These are phyloP conservation scores for Schizochytrium sp. DNA, from an alignment of 108 stramenopile species.

Conservation along the genomic window DNA sequence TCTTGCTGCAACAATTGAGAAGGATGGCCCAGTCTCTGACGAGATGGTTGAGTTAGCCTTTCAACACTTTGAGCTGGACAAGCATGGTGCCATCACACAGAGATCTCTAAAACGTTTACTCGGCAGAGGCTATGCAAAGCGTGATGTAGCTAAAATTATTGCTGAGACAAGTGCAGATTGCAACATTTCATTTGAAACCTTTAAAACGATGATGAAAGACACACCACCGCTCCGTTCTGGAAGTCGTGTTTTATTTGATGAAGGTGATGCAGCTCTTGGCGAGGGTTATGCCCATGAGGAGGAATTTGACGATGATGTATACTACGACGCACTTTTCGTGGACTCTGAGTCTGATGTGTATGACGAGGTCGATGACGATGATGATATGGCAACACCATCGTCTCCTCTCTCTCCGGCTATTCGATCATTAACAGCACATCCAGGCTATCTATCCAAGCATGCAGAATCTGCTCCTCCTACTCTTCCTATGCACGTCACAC, in stretches of 20 bases:
- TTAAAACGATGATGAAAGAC: constrained; percentile 21
- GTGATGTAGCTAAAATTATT: constrained; percentile 3
- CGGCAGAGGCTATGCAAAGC: constrained; percentile 25
- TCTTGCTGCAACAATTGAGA: constrained; percentile 38
- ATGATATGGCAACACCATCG: not conserved
- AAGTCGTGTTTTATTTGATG: not conserved
- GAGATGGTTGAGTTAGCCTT: constrained; percentile 49
- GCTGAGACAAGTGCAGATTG: not conserved
- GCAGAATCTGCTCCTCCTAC: too few relatives aligned
- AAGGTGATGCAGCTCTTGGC: not conserved
- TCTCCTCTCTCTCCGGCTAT: too few relatives aligned
- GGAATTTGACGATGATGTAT: not conserved
- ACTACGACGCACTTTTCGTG: constrained; percentile 33
- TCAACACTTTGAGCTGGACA: constrained; percentile 3
- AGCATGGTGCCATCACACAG: not conserved
- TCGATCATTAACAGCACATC: too few relatives aligned
- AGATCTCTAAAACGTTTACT: constrained; percentile 29
- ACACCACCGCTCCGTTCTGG: not conserved
- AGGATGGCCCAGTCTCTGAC: constrained; percentile 4
- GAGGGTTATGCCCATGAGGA: not conserved
- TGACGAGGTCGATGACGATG: not conserved
- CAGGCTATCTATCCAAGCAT: too few relatives aligned
- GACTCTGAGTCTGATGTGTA: not conserved
- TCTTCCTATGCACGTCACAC: too few relatives aligned
- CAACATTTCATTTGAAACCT: constrained; percentile 2